Evolutionary conservation across 108 stramenopile genomes (phyloP).

Genomic region (Discostella pseudostelligera): DNA sequence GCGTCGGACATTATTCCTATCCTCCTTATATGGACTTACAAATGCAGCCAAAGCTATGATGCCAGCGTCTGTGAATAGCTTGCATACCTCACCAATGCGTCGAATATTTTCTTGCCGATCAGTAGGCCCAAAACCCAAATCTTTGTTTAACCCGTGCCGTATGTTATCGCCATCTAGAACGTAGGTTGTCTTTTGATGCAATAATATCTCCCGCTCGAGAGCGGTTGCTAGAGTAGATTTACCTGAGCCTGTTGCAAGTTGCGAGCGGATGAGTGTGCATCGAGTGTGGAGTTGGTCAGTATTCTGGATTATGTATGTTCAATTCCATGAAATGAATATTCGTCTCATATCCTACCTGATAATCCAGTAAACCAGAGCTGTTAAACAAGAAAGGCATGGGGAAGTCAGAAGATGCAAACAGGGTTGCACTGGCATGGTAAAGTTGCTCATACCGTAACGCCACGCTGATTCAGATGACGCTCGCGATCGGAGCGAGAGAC

Average conservation of each 20-base stretch:
- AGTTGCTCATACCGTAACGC: constrained; percentile 34
- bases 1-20: constrained; percentile 71
- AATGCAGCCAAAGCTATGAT: constrained; percentile 88
- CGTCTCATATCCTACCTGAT: constrained; percentile 3
- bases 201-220: constrained; percentile 39
- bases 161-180: constrained; percentile 87
- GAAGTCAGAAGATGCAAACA: neutral
- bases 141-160: constrained; percentile 81
- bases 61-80: constrained; percentile 86
- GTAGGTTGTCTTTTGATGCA: constrained; percentile 35
- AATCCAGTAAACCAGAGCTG: constrained; percentile 60
- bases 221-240: constrained; percentile 57
- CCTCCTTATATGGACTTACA: constrained; percentile 82
- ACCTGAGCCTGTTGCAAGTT: constrained; percentile 30
- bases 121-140: constrained; percentile 75
- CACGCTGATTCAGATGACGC: constrained; percentile 37
- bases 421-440: neutral
- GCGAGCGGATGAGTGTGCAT: neutral
- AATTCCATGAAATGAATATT: constrained; percentile 1
- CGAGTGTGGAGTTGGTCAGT: too few relatives aligned
- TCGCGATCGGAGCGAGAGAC: constrained; percentile 40
- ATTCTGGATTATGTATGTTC: too few relatives aligned
- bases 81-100: constrained; percentile 87
- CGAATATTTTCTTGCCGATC: constrained; percentile 92
- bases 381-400: neutral